Evolutionary conservation across 495 filamentous ascomycete genomes (phyloP), one percentile per base, ranked within the genome.

Genomic region (Mycothermus thermophilus): DNA sequence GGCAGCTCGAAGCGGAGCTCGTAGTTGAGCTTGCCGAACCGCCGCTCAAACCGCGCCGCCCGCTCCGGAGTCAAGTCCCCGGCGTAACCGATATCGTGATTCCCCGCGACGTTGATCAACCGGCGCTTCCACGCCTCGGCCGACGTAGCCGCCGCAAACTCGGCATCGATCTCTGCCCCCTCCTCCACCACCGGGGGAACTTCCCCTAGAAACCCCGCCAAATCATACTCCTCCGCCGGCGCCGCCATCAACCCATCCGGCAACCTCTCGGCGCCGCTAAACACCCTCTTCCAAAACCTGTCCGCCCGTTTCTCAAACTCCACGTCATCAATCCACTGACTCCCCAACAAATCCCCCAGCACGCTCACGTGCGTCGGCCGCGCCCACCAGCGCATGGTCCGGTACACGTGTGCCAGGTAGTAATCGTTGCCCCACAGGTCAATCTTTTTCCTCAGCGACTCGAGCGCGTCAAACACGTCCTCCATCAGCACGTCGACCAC

Each of bases 71-170:
- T 80, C 37, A 93, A 67, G 55, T 97, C 90, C 0, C 90, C 90
- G 0, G 88, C 82, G 48, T 97, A 97, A 18, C 90, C 90, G 35
- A 96, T 75, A 54, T 97, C 90, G 47, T 97, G 90, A 52, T 97
- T 97, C 0, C 90, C 90, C 0, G 77, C 83, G 8, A 95, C 67
- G 42, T 90, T 87, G 51, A 96, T 88, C 37, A 96, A 59, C 35
- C 80, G 71, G 18, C 65, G 63, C 10, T 67, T 60, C 90, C 90
- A 97, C 1, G 56, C 48, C 6, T 59, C 54, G 4, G 55, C 52
- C 30, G 77, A 66, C 35, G 59, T 60, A 24, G 32, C 34, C 15
- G 50, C 41, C n/a, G 43, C 50, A n/a, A n/a, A n/a, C n/a, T n/a
- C n/a, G n/a, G n/a, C n/a, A n/a, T n/a, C n/a, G n/a, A n/a, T n/a